These are phyloP conservation scores for Camellia sinensis DNA, from an alignment of 148 eudicot species.

Conservation along the genomic window DNA sequence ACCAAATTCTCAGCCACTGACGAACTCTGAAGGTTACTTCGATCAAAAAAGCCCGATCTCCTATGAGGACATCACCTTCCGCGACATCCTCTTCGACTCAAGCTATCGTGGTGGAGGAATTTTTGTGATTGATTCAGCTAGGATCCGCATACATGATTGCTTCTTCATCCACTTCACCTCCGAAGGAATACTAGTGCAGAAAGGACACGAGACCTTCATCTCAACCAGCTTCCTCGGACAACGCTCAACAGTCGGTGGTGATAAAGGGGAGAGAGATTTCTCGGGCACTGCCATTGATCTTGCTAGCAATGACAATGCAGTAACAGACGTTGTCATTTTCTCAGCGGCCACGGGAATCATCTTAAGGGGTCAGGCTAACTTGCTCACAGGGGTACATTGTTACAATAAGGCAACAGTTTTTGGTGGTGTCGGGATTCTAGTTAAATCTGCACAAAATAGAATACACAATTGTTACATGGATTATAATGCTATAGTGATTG, in stretches of 20 bases:
- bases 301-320: constrained; percentile 41
- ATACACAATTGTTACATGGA: constrained; percentile 39
- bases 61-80: constrained; percentile 42
- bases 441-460: constrained; percentile 33
- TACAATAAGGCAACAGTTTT: constrained; percentile 45
- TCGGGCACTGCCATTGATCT: constrained; percentile 40
- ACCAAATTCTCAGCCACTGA: constrained; percentile 24
- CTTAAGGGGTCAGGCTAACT: constrained; percentile 36
- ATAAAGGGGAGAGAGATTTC: constrained; percentile 25
- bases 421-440: constrained; percentile 42
- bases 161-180: constrained; percentile 43
- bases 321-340: constrained; percentile 42
- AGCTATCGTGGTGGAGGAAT: constrained; percentile 36
- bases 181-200: constrained; percentile 30
- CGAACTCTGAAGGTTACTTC: not conserved
- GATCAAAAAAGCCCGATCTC: constrained; percentile 16
- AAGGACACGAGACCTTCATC: constrained; percentile 49
- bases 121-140: constrained; percentile 27
- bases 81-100: constrained; percentile 44
- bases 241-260: constrained; percentile 38
- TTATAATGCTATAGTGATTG: constrained; percentile 36
- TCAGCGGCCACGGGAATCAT: constrained; percentile 34
- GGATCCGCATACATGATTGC: constrained; percentile 33
- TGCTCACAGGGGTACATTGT: constrained; percentile 45
- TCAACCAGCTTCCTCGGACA: constrained; percentile 35